Conservation (phyloP, 83 land plant species). For the Isoetes engelmannii region DNA sequence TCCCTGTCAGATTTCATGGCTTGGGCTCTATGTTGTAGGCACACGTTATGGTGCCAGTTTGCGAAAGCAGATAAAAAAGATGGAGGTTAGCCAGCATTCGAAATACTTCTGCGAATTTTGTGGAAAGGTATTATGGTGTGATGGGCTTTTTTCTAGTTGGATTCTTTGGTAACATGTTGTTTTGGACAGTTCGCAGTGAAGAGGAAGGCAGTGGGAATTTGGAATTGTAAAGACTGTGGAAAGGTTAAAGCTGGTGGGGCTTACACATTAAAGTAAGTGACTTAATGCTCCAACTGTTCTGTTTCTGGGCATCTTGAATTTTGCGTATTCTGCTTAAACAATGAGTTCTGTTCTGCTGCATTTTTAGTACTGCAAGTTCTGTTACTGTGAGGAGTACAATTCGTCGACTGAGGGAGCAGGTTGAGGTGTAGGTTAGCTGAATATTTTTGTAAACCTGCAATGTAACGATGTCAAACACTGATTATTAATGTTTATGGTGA, state of each 20-base stretch:
- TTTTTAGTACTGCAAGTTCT: conserved; percentile 51
- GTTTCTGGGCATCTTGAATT: background rate
- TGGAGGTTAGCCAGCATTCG: conserved; percentile 87
- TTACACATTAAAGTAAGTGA: conserved; percentile 62
- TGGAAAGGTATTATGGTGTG: conserved; percentile 49
- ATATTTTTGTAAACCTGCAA: no score
- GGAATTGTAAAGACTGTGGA: conserved; percentile 79
- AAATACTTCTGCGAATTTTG: conserved; percentile 88
- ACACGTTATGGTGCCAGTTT: conserved; percentile 94
- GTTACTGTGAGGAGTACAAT: conserved; percentile 58
- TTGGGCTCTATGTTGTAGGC: conserved; percentile 32
- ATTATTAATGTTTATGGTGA: no score
- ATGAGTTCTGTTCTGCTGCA: background rate
- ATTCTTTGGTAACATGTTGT: background rate
- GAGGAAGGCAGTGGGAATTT: conserved; percentile 84
- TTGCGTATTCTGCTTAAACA: background rate
- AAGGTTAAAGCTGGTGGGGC: conserved; percentile 81
- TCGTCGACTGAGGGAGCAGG: conserved; percentile 56
- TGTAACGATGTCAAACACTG: no score
- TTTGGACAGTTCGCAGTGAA: conserved; percentile 64
- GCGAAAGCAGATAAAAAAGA: conserved; percentile 87
- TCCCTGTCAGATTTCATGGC: no score
- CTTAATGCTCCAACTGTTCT: background rate
- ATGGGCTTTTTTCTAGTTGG: background rate
- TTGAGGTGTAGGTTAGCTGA: conserved; percentile 13